Evolutionary conservation across 1,139 yeast genomes (phyloP).

Genomic region (Yamadazyma diospyri): DNA sequence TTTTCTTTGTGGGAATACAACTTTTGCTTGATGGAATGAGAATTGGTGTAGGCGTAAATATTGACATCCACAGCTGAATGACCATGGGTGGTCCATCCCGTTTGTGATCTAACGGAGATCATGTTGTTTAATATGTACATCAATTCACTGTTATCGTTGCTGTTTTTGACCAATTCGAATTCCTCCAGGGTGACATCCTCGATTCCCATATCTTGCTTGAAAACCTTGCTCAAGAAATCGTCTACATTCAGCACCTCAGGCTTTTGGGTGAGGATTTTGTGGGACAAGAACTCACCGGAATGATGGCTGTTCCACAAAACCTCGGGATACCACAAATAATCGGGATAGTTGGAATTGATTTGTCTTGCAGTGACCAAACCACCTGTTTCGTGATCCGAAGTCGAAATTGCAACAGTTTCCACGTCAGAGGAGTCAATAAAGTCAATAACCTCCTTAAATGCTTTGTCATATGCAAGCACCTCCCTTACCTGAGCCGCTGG

Average conservation of each 20-base stretch:
- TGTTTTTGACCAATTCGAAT: slow-evolving; percentile 28
- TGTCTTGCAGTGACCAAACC: slow-evolving; percentile 78
- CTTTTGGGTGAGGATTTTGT: slow-evolving; percentile 19
- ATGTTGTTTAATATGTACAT: slow-evolving; percentile 47
- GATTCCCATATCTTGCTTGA: slow-evolving; percentile 60
- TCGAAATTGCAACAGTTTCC: slow-evolving; percentile 71
- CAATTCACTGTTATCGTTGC: slow-evolving; percentile 24
- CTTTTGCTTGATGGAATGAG: slow-evolving; percentile 33
- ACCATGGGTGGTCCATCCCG: slow-evolving; percentile 89
- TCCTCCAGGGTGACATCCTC: slow-evolving; percentile 50
- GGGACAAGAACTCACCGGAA: slow-evolving; percentile 65
- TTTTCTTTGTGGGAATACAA: slow-evolving; percentile 28
- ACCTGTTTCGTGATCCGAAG: slow-evolving; percentile 92
- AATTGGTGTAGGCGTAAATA: slow-evolving; percentile 68
- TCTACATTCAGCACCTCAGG: slow-evolving; percentile 21
- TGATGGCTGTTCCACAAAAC: slow-evolving; percentile 62
- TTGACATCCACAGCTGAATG: slow-evolving; percentile 91
- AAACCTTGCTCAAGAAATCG: slow-evolving; percentile 35
- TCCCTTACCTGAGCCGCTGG: slow-evolving; percentile 74
- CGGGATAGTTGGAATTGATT: slow-evolving; percentile 39
- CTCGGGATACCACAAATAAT: slow-evolving; percentile 66
- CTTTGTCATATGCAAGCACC: slow-evolving; percentile 61
- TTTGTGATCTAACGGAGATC: slow-evolving; percentile 66
- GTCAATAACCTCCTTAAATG: slow-evolving; percentile 64
- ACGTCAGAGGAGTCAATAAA: slow-evolving; percentile 61